Conservation (phyloP, 116 monocot genomes). For the Phalaenopsis hybrid region DNA sequence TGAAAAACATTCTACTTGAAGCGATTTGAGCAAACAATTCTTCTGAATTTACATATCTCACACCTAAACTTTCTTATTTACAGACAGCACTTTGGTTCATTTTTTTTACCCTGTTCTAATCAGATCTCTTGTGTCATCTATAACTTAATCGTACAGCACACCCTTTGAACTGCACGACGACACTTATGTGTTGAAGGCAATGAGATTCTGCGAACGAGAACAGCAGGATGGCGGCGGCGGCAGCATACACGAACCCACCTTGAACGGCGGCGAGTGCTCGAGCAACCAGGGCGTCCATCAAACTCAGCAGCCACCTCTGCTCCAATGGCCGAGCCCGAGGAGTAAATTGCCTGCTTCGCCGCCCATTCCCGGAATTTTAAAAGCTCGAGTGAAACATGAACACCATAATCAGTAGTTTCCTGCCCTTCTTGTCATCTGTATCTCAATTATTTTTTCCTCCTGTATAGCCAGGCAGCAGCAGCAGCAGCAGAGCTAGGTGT, state of each 20-base stretch:
- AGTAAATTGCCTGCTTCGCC: constrained; percentile 42
- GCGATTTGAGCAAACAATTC: too few species aligned
- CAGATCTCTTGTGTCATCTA: too few species aligned
- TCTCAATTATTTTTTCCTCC: background rate
- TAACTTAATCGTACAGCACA: constrained; percentile 43
- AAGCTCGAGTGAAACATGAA: constrained; percentile 66
- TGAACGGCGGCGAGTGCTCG: constrained; percentile 49
- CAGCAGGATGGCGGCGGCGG: constrained; percentile 12
- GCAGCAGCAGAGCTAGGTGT: background rate
- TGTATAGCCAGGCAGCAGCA: background rate
- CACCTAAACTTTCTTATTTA: too few species aligned
- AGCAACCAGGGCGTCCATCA: constrained; percentile 25
- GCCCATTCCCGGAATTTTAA: constrained; percentile 69
- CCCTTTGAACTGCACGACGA: constrained; percentile 94
- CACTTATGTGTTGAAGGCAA: constrained; percentile 71
- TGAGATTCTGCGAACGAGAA: constrained; percentile 53
- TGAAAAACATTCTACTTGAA: too few species aligned
- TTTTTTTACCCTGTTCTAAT: too few species aligned
- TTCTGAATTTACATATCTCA: too few species aligned
- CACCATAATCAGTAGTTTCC: constrained; percentile 14
- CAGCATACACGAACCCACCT: constrained; percentile 13
- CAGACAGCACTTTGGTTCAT: too few species aligned
- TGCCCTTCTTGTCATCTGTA: constrained; percentile 2
- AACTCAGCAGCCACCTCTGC: constrained; percentile 34
- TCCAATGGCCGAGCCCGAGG: constrained; percentile 26